Evolutionary conservation across 2,329 filamentous ascomycete genomes (phyloP), one percentile per base, ranked within the genome.

Genomic region (Diaporthe helianthi): DNA sequence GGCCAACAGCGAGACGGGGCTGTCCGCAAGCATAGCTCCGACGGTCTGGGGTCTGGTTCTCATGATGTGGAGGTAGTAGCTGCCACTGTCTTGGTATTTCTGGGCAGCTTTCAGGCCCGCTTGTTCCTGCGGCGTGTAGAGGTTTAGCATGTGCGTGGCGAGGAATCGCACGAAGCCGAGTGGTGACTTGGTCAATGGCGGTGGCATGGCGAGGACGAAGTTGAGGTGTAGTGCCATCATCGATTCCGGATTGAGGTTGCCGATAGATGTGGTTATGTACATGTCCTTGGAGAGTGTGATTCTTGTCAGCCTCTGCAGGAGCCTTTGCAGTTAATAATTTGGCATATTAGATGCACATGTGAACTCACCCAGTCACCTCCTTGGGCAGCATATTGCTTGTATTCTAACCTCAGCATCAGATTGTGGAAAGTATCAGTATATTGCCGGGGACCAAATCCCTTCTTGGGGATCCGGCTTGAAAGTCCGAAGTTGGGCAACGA

Each of bases 11-110:
- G 86, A 91, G 0, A 92, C 86, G 0, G 92, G 93, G 7, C 86
- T 90, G 75, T 94, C 92, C 0, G 86, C 83, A 2, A 94, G 82
- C 0, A 84, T 88, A 74, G 92, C 92, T 0, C 89, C 90, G 0
- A 94, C 76, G 0, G 92, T 95, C 63, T 92, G 88, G 0, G 92
- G 92, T 69, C 90, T 90, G 1, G 38, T 66, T 26, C 51, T 65
- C 51, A 54, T 54, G 3, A 54, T 46, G 6, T 65, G 63, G 10
- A 65, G 38, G 36, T 65, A 65, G 36, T 29, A 44, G 2, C 10
- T n/a, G 24, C 63, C 49, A 17, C 6, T 19, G 5, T 31, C 12
- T 5, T 65, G 63, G 2, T 65, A 65, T 1, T 31, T 19, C 15
- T 65, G 8, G 13, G 63, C 24, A 24, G 49, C 47, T 46, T 65